phyloP scores from a whole-genome alignment of 257 asterid genomes.

The Solanum pennellii region DNA sequence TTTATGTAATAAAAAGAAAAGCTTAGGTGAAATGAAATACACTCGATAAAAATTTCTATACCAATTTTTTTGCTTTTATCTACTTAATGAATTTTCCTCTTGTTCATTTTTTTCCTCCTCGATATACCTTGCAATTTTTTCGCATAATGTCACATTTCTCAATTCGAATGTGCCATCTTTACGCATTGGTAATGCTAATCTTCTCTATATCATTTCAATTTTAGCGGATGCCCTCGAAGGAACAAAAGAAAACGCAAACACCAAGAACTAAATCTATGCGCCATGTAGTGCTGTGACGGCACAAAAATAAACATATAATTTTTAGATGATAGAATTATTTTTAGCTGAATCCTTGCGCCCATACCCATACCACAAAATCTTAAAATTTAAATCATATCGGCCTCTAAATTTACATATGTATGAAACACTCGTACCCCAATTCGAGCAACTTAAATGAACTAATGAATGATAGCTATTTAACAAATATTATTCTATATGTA shows the following conservation, averaged over 20 bases:
- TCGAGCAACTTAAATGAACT: background rate
- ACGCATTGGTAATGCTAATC: too few species aligned
- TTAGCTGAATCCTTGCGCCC: accelerated
- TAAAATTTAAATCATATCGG: too few species aligned
- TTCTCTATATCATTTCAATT: too few species aligned
- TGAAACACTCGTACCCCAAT: background rate
- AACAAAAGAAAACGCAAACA: too few species aligned
- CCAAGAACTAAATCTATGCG: too few species aligned
- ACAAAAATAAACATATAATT: too few species aligned
- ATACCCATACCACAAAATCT: background rate
- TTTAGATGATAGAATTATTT: background rate
- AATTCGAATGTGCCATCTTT: too few species aligned
- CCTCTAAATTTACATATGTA: background rate
- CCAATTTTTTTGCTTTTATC: background rate
- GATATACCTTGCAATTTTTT: too few species aligned
- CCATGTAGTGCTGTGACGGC: accelerated
- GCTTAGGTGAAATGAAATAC: background rate
- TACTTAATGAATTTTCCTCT: background rate
- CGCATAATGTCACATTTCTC: too few species aligned
- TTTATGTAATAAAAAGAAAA: too few species aligned
- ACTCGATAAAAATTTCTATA: too few species aligned
- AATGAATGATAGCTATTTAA: background rate
- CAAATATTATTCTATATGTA: background rate
- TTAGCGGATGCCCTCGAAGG: too few species aligned
- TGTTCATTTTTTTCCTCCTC: background rate